Conservation (phyloP, 768 basidiomycete species). For the Pleurotus eryngii region DNA sequence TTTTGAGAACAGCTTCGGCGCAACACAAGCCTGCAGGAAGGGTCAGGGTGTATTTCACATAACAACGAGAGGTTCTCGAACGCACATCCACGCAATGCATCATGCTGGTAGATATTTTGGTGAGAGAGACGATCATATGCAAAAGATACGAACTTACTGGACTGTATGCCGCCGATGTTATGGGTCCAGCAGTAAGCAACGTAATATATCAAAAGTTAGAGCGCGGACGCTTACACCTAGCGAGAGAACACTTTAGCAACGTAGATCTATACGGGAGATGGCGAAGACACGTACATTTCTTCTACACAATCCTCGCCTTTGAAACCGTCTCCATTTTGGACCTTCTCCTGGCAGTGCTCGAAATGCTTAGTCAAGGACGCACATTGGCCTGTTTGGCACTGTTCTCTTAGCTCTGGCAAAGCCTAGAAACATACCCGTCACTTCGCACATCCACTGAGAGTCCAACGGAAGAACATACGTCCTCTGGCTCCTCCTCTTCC, state of each 20-base stretch:
- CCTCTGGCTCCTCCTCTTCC: slow-evolving; percentile 72
- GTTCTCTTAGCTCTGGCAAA: slow-evolving; percentile 70
- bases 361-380: slow-evolving; percentile 75
- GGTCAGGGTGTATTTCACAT: no score
- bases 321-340: slow-evolving; percentile 77
- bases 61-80: slow-evolving; percentile 11
- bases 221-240: slow-evolving; percentile 28
- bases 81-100: slow-evolving; percentile 92
- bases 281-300: slow-evolving; percentile 65
- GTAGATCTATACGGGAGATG: slow-evolving; percentile 19
- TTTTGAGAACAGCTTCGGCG: slow-evolving; percentile 81
- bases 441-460: neutral
- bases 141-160: slow-evolving; percentile 53
- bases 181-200: slow-evolving; percentile 10
- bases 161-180: slow-evolving; percentile 28
- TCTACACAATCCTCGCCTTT: slow-evolving; percentile 92
- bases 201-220: neutral
- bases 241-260: slow-evolving; percentile 9
- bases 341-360: slow-evolving; percentile 87
- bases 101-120: slow-evolving; percentile 46
- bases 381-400: slow-evolving; percentile 71
- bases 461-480: slow-evolving; percentile 48
- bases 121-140: neutral
- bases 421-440: slow-evolving; percentile 33
- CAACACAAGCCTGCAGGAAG: slow-evolving; percentile 43